Percentiles rank a stretch among this genome's conserved stretches.
phyloP scores from a whole-genome alignment of 2,329 filamentous ascomycete genomes.

The Xylaria sp. region DNA sequence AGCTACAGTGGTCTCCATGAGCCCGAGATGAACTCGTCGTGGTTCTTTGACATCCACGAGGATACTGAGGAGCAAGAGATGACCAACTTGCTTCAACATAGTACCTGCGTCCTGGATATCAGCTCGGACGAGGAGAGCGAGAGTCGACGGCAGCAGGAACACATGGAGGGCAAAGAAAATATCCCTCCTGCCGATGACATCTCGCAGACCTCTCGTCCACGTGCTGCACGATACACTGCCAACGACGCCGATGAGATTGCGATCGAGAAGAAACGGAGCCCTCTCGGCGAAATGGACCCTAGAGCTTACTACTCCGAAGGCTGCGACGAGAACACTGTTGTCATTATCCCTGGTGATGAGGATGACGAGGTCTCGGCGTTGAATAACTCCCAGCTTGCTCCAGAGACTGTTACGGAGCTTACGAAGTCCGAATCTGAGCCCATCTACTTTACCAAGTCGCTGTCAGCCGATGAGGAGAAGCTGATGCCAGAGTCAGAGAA shows the following conservation, averaged over 20 bases:
- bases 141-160: constrained; percentile 46
- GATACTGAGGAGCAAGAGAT: constrained; percentile 87
- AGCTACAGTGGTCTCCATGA: constrained; percentile 36
- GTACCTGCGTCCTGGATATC: constrained; percentile 80
- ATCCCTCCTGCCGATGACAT: constrained; percentile 68
- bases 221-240: constrained; percentile 30
- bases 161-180: constrained; percentile 79
- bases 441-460: background rate
- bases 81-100: constrained; percentile 88
- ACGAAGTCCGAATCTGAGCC: background rate
- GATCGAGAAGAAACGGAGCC: constrained; percentile 59
- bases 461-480: constrained; percentile 15
- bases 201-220: constrained; percentile 47
- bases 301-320: constrained; percentile 63
- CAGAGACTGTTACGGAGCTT: constrained; percentile 27
- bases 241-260: constrained; percentile 47
- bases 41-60: constrained; percentile 94
- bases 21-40: constrained; percentile 55
- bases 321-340: constrained; percentile 56
- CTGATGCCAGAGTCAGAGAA: constrained; percentile 30
- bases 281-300: constrained; percentile 62
- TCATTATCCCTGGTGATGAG: constrained; percentile 59
- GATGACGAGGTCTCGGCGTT: constrained; percentile 35
- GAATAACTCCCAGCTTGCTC: constrained; percentile 25
- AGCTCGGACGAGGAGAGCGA: constrained; percentile 77